A percentile compares a stretch with the other conserved stretches of the same genome.
Evolutionary conservation across 2,329 filamentous ascomycete genomes (phyloP).

Genomic region (Colletotrichum truncatum): DNA sequence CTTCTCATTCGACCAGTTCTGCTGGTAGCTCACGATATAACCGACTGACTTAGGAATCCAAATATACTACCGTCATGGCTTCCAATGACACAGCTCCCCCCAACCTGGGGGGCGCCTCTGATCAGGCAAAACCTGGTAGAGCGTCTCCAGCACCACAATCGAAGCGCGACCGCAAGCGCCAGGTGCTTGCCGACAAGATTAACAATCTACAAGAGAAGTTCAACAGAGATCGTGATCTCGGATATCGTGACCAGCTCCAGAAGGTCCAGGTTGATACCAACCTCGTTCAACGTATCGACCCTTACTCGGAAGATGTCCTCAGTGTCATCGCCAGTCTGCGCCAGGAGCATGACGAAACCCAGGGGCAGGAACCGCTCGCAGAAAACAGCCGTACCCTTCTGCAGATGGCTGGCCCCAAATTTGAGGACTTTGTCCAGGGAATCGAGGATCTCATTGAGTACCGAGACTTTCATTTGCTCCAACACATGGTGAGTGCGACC

Average conservation of each 20-base stretch:
- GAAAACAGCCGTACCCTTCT: slow-evolving; percentile 65
- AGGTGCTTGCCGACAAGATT: slow-evolving; percentile 82
- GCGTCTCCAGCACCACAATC: slow-evolving; percentile 62
- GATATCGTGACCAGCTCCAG: slow-evolving; percentile 89
- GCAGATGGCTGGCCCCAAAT: slow-evolving; percentile 83
- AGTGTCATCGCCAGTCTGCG: slow-evolving; percentile 75
- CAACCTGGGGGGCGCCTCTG: slow-evolving; percentile 36
- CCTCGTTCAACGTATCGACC: slow-evolving; percentile 85
- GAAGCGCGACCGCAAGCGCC: slow-evolving; percentile 91
- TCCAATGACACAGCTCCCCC: slow-evolving; percentile 47
- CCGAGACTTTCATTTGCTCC: slow-evolving; percentile 83
- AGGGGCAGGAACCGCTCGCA: slow-evolving; percentile 47
- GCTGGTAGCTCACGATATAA: background rate
- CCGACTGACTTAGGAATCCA: slow-evolving; percentile 2
- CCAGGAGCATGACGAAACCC: slow-evolving; percentile 60
- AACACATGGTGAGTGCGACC: slow-evolving; percentile 74
- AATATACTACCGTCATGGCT: slow-evolving; percentile 42
- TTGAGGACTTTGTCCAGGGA: slow-evolving; percentile 84
- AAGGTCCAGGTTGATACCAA: slow-evolving; percentile 92
- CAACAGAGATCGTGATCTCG: slow-evolving; percentile 80
- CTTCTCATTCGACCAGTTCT: background rate
- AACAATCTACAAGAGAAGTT: slow-evolving; percentile 80
- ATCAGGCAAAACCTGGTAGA: slow-evolving; percentile 40
- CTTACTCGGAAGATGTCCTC: slow-evolving; percentile 77
- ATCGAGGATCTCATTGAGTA: slow-evolving; percentile 90